Evolutionary conservation across 805 yeast genomes (phyloP).

Genomic region (Candida taoyuanica): DNA sequence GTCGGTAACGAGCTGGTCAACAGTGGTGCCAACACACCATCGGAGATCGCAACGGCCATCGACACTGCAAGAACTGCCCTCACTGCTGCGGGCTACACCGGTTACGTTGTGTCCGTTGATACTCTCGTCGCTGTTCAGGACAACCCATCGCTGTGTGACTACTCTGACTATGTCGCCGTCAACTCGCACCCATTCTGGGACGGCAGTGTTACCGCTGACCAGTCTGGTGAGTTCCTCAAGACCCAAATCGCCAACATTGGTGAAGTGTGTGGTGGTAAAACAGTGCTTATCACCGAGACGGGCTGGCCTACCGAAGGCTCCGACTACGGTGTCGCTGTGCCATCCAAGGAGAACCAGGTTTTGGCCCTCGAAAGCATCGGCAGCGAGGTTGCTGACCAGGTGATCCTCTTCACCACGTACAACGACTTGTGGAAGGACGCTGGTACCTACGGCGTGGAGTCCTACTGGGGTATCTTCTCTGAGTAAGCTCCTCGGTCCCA

Average conservation of each 20-base stretch:
- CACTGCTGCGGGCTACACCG: constrained; percentile 43
- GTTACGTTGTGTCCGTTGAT: constrained; percentile 60
- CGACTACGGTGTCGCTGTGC: constrained; percentile 50
- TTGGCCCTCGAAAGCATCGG: constrained; percentile 45
- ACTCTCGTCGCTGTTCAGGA: constrained; percentile 55
- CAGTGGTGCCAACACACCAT: constrained; percentile 41
- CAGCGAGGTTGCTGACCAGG: constrained; percentile 41
- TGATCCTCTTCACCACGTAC: constrained; percentile 55
- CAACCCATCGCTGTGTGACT: constrained; percentile 49
- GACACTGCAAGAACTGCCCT: constrained; percentile 43
- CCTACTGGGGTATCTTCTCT: constrained; percentile 40
- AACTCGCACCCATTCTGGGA: constrained; percentile 67
- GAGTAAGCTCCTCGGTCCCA: constrained; percentile 3
- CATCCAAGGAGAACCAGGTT: constrained; percentile 48
- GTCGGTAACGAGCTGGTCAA: constrained; percentile 66
- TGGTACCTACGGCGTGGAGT: constrained; percentile 55
- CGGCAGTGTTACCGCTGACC: constrained; percentile 44
- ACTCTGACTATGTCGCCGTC: constrained; percentile 60
- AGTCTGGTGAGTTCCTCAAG: constrained; percentile 51
- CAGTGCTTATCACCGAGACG: constrained; percentile 50
- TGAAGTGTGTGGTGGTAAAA: constrained; percentile 43
- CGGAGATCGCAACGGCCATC: constrained; percentile 45
- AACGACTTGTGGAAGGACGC: constrained; percentile 60
- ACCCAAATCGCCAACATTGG: constrained; percentile 43
- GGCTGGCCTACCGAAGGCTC: constrained; percentile 70